phyloP scores from a whole-genome alignment of 2,329 filamentous ascomycete species.

The Colletotrichum destructivum region DNA sequence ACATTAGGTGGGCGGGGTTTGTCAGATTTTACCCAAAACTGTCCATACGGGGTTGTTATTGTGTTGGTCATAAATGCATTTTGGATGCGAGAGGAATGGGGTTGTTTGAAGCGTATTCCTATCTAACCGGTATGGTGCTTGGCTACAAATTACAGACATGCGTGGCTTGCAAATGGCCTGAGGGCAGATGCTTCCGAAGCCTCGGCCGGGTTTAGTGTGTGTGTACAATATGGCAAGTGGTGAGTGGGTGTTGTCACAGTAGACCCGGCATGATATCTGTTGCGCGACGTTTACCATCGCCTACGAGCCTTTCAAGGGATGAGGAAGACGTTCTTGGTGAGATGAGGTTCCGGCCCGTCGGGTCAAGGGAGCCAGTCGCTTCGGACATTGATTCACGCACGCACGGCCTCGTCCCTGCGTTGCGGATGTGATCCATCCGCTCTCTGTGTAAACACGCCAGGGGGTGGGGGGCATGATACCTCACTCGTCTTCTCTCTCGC shows the following conservation, averaged over 20 bases:
- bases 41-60: constrained; percentile 23
- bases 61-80: constrained; percentile 26
- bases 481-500: not conserved
- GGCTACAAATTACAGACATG: constrained; percentile 1
- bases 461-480: not conserved
- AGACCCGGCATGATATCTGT: not conserved
- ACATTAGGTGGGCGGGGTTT: constrained; percentile 31
- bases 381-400: constrained; percentile 5
- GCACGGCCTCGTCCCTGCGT: not conserved
- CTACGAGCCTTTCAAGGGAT: constrained; percentile 14
- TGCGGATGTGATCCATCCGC: not conserved
- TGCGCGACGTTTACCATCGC: not conserved
- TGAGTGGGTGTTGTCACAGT: not conserved
- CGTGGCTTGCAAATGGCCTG: constrained; percentile 37
- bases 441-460: not conserved
- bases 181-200: constrained; percentile 23
- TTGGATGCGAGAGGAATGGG: constrained; percentile 32
- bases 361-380: constrained; percentile 27
- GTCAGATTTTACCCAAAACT: constrained; percentile 25
- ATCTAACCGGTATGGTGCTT: constrained; percentile 12
- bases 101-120: constrained; percentile 33
- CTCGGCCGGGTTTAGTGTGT: constrained; percentile 11
- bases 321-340: constrained; percentile 12
- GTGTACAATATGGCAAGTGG: constrained; percentile 6
- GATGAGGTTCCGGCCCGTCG: constrained; percentile 22